Conservation (phyloP, 768 basidiomycete species). For the Austroboletus festivus region DNA sequence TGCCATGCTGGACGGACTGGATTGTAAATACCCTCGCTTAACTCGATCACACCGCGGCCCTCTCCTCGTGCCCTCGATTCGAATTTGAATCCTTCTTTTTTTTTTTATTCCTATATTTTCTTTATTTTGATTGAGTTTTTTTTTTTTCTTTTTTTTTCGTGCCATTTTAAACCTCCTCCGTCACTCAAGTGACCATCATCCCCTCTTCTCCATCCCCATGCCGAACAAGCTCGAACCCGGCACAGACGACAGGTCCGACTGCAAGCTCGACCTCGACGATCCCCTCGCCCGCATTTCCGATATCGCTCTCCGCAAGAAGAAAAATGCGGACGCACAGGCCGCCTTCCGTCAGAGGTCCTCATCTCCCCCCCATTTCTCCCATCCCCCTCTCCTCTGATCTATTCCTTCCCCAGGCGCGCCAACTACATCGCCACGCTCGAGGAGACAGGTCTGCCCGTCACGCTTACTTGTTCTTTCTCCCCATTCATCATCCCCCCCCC, state of each 20-base stretch:
- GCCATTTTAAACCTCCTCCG: constrained; percentile 52
- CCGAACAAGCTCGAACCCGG: constrained; percentile 28
- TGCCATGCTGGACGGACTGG: constrained; percentile 29
- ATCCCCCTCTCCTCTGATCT: constrained; percentile 20
- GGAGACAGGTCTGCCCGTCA: constrained; percentile 55
- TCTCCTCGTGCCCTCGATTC: constrained; percentile 67
- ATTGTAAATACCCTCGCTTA: constrained; percentile 39
- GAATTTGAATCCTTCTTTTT: constrained; percentile 59
- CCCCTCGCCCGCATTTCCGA: constrained; percentile 50
- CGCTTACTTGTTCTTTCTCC: not conserved
- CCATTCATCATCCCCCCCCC: constrained; percentile 14
- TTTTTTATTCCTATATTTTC: no score
- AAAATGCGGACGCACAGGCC: constrained; percentile 87
- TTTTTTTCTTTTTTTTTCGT: constrained; percentile 60
- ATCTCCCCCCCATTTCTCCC: not conserved
- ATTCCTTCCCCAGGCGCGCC: constrained; percentile 45
- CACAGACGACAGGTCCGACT: constrained; percentile 37
- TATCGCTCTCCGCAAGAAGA: constrained; percentile 76
- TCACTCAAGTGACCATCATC: constrained; percentile 9
- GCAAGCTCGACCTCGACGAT: constrained; percentile 37
- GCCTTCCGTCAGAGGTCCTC: constrained; percentile 65
- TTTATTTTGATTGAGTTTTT: constrained; percentile 1
- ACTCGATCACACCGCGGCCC: constrained; percentile 39
- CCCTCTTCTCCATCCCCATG: constrained; percentile 17
- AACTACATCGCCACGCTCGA: constrained; percentile 88